Conservation (phyloP, 2,329 filamentous ascomycete species). For the Fusarium domesticum region DNA sequence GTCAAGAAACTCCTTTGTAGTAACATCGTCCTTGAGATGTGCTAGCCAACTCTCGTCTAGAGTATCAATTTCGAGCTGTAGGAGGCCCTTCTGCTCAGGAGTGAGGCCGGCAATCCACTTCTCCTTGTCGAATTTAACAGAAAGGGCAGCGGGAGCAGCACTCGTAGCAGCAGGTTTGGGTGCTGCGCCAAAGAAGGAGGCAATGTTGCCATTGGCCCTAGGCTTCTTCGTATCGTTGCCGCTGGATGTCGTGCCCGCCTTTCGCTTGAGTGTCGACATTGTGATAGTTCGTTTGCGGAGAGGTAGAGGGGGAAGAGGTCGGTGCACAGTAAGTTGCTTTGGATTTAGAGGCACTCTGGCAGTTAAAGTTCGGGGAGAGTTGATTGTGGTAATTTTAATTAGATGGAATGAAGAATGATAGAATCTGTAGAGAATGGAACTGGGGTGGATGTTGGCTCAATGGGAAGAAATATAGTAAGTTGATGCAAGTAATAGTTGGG, state of each 20-base stretch:
- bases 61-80: conserved; percentile 88
- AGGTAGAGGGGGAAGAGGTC: conserved; percentile 11
- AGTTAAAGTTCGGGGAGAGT: conserved; percentile 5
- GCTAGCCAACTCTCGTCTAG: conserved; percentile 89
- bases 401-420: neutral
- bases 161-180: conserved; percentile 50
- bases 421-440: neutral
- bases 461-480: neutral
- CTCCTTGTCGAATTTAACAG: conserved; percentile 74
- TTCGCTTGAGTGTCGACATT: conserved; percentile 65
- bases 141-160: conserved; percentile 33
- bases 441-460: neutral
- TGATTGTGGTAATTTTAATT: conserved; percentile 16
- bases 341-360: conserved; percentile 11
- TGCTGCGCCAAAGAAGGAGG: conserved; percentile 74
- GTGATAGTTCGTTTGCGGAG: conserved; percentile 22
- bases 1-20: conserved; percentile 74
- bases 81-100: conserved; percentile 74
- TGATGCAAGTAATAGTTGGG: neutral
- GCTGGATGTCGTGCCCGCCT: conserved; percentile 49
- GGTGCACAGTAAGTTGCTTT: conserved; percentile 20
- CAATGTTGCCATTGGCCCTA: conserved; percentile 75
- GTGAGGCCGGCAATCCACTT: conserved; percentile 83
- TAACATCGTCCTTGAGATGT: conserved; percentile 81
- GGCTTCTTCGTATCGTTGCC: conserved; percentile 63